Conservation (phyloP, 2,329 filamentous ascomycete species). For the Tolypocladium endophyticum region DNA sequence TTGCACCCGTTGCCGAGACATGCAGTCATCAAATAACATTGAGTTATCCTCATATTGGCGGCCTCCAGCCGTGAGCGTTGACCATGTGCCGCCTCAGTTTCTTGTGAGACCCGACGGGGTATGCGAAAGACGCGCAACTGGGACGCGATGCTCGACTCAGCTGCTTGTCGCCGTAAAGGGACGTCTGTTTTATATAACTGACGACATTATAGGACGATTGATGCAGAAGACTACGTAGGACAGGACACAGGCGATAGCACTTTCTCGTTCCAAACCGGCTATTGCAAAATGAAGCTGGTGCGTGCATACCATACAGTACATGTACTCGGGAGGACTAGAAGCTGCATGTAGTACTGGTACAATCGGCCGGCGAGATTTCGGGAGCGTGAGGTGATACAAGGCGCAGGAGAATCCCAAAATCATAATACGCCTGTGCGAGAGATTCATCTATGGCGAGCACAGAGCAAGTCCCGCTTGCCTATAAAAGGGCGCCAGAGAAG, state of each 20-base stretch:
- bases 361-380: background rate
- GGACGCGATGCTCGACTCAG: background rate
- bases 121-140: background rate
- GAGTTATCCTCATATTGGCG: background rate
- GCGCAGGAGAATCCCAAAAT: background rate
- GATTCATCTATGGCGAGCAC: too few species aligned
- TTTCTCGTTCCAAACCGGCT: too few species aligned
- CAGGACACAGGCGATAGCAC: too few species aligned
- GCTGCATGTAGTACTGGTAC: background rate
- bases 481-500: background rate
- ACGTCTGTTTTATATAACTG: too few species aligned
- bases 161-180: background rate
- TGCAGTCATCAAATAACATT: background rate
- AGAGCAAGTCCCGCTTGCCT: background rate
- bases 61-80: background rate
- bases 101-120: background rate
- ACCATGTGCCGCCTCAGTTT: background rate
- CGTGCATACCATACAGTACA: too few species aligned
- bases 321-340: background rate
- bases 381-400: background rate
- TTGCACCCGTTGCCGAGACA: background rate
- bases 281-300: too few species aligned
- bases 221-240: too few species aligned
- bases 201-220: too few species aligned
- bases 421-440: background rate